These are phyloP conservation scores for Delitschia confertaspora DNA, from an alignment of 495 filamentous ascomycete species.

Conservation along the genomic window DNA sequence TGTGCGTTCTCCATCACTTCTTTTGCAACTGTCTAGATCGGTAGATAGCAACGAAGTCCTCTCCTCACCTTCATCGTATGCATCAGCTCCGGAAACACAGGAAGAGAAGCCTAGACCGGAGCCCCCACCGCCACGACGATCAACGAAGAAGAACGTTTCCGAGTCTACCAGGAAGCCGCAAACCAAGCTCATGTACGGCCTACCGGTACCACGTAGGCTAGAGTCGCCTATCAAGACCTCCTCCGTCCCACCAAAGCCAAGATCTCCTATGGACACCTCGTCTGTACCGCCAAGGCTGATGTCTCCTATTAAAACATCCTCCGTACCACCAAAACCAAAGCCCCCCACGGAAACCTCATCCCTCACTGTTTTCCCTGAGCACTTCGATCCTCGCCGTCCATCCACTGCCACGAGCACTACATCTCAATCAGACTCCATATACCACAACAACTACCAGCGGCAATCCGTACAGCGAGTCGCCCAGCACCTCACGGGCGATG, in stretches of 20 bases:
- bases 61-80: constrained; percentile 24
- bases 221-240: neutral
- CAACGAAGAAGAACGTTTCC: constrained; percentile 1
- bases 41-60: constrained; percentile 11
- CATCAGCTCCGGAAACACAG: constrained; percentile 20
- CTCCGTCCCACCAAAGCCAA: constrained; percentile 4
- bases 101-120: constrained; percentile 20
- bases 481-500: constrained; percentile 42
- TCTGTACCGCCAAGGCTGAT: no score
- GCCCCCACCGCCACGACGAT: constrained; percentile 28
- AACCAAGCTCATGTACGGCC: neutral
- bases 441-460: constrained; percentile 25
- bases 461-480: constrained; percentile 29
- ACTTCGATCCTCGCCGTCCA: constrained; percentile 6
- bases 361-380: constrained; percentile 12
- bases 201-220: no score
- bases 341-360: constrained; percentile 4
- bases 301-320: no score
- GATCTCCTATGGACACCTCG: neutral
- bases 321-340: neutral
- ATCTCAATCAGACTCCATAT: constrained; percentile 5
- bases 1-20: neutral
- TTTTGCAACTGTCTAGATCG: constrained; percentile 6
- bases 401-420: constrained; percentile 3
- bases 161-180: neutral